Evolutionary conservation across 768 basidiomycete genomes (phyloP), one percentile per base, ranked within the genome.

Genomic region (Phanerochaete sordida): DNA sequence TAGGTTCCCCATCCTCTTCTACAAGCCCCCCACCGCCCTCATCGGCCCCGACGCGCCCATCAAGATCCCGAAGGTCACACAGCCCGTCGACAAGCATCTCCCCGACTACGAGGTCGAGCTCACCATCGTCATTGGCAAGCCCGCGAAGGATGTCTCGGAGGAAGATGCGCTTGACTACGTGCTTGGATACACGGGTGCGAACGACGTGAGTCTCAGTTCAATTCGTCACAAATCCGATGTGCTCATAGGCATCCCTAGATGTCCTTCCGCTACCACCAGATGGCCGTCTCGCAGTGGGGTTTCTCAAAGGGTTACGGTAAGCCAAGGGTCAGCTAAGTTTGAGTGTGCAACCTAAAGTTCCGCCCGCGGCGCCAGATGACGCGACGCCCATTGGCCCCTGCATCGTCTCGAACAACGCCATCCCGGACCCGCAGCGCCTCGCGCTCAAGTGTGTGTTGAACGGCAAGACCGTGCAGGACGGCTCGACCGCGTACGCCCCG

Each of bases 261-360:
- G 2, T 93, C 91, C 4, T 93, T 93, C 82, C 83, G 93, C 44
- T 85, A 87, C 63, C 86, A 88, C 66, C 93, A 95, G 70, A 76
- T 90, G 74, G 83, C 84, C 3, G 86, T 87, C 11, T 87, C 88
- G 0, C 93, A 95, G 65, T 95, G 93, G 93, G 78, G 82, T 30
- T 94, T 92, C 73, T 92, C 91, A 27, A 95, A 95, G 72, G 81
- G 87, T 44, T 95, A 93, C 65, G 93, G 91, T 88, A 59, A 26
- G 80, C 65, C 1, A 44, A 4, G 5, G 24, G 19, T 26, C 16
- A 23, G 31, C 3, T 46, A 16, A 2, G 48, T 12, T 2, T 7
- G 23, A 39, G 39, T 55, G 33, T 13, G 6, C 15, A 35, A 30
- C 4, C 24, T 33, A 12, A 47, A 11, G 53, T 55, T 39, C 8